A percentile compares a stretch with the other conserved stretches of the same genome.
These are phyloP conservation scores for Pseudogymnoascus sp. DNA, from an alignment of 2,329 filamentous ascomycete genomes.

Conservation along the genomic window DNA sequence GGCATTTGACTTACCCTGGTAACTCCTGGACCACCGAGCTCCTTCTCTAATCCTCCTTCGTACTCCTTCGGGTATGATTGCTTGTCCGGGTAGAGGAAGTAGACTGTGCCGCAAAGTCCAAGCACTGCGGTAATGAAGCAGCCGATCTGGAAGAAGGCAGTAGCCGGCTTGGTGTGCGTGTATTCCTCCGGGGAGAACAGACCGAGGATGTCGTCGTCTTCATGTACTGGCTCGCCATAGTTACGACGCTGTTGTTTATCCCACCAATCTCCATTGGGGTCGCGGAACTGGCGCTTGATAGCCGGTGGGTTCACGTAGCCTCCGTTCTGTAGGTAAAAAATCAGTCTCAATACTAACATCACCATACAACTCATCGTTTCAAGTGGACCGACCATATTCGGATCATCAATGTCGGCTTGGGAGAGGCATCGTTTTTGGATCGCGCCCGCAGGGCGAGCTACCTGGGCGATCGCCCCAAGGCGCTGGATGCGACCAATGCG, in stretches of 20 bases:
- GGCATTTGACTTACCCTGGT: slow-evolving; percentile 47
- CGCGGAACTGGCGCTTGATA: slow-evolving; percentile 84
- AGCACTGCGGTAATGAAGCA: slow-evolving; percentile 57
- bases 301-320: slow-evolving; percentile 71
- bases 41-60: slow-evolving; percentile 62
- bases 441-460: slow-evolving; percentile 24
- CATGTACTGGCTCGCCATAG: slow-evolving; percentile 92
- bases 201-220: slow-evolving; percentile 89
- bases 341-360: neutral
- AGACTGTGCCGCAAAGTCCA: slow-evolving; percentile 58
- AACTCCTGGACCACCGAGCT: slow-evolving; percentile 63
- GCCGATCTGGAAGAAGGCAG: slow-evolving; percentile 59
- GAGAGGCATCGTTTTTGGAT: slow-evolving; percentile 30
- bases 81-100: slow-evolving; percentile 63
- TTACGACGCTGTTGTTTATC: slow-evolving; percentile 96
- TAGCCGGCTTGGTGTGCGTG: slow-evolving; percentile 67
- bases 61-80: slow-evolving; percentile 62
- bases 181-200: slow-evolving; percentile 87
- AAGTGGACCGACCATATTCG: slow-evolving; percentile 50
- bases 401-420: slow-evolving; percentile 52
- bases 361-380: neutral
- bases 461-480: slow-evolving; percentile 26
- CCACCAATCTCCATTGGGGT: slow-evolving; percentile 92
- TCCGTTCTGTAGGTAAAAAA: slow-evolving; percentile 55
- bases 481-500: slow-evolving; percentile 34